These are phyloP conservation scores for Hippophae tibetana DNA, from an alignment of 306 rosid genomes.

Conservation along the genomic window DNA sequence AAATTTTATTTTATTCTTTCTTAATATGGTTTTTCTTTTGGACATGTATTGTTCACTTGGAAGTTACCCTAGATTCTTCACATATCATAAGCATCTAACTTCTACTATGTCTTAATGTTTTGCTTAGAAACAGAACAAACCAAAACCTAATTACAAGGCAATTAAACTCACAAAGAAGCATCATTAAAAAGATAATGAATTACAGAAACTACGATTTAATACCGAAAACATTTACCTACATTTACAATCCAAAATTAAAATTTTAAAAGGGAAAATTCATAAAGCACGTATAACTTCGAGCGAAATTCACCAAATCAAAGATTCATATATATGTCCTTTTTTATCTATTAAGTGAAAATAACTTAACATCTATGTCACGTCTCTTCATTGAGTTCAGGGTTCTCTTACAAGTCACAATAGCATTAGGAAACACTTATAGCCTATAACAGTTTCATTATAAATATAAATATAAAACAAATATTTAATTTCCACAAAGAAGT, in stretches of 20 bases:
- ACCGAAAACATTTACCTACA: slow-evolving; percentile 1
- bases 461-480: slow-evolving; percentile 6
- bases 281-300: background rate
- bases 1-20: too few relatives aligned
- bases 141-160: slow-evolving; percentile 1
- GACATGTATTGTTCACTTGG: too few relatives aligned
- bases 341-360: background rate
- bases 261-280: background rate
- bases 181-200: background rate
- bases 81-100: too few relatives aligned
- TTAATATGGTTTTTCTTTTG: too few relatives aligned
- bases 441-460: background rate
- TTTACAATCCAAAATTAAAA: background rate
- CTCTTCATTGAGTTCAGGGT: background rate
- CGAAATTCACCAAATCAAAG: background rate
- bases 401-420: background rate
- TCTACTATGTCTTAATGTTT: background rate
- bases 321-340: background rate
- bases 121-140: background rate
- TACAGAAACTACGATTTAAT: background rate
- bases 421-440: background rate
- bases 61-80: too few relatives aligned
- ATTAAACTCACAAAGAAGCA: background rate
- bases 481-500: background rate
- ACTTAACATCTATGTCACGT: slow-evolving; percentile 13